Conservation (phyloP, 306 rosid species). For the Canavalia ensiformis region DNA sequence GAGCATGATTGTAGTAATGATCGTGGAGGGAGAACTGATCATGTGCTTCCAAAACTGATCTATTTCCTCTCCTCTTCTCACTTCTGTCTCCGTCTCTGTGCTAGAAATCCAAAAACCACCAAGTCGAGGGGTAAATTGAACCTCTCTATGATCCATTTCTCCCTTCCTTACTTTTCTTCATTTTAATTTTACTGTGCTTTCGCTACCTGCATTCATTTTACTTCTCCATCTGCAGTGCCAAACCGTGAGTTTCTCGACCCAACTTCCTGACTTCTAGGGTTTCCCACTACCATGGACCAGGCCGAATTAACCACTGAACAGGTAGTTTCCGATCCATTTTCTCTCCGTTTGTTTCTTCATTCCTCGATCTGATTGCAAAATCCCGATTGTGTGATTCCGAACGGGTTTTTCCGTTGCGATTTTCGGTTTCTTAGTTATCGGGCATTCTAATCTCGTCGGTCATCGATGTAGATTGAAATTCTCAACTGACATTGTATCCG, state of each 20-base stretch:
- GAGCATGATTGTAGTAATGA: conserved; percentile 28
- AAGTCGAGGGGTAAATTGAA: conserved; percentile 34
- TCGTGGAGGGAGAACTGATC: conserved; percentile 21
- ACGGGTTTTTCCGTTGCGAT: not conserved
- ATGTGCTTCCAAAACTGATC: conserved; percentile 46
- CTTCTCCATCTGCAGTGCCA: conserved; percentile 16
- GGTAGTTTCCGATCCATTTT: conserved; percentile 63
- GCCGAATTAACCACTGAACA: conserved; percentile 87
- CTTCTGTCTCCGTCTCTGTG: not conserved
- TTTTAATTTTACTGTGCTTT: conserved; percentile 18
- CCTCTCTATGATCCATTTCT: not conserved
- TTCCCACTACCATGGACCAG: conserved; percentile 65
- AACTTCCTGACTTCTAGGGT: conserved; percentile 44
- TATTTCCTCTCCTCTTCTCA: not conserved
- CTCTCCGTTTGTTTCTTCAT: not conserved
- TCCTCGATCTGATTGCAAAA: conserved; percentile 48
- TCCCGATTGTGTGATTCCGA: conserved; percentile 29
- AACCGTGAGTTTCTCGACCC: conserved; percentile 30
- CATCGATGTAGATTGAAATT: not conserved
- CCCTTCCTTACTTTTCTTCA: not conserved
- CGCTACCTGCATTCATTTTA: conserved; percentile 26
- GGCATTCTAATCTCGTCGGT: conserved; percentile 14
- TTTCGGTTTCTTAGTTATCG: not conserved
- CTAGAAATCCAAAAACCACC: conserved; percentile 31
- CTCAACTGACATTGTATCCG: conserved; percentile 27